phyloP scores from a whole-genome alignment of 129 eudicot species.

The Saussurea involucrata region DNA sequence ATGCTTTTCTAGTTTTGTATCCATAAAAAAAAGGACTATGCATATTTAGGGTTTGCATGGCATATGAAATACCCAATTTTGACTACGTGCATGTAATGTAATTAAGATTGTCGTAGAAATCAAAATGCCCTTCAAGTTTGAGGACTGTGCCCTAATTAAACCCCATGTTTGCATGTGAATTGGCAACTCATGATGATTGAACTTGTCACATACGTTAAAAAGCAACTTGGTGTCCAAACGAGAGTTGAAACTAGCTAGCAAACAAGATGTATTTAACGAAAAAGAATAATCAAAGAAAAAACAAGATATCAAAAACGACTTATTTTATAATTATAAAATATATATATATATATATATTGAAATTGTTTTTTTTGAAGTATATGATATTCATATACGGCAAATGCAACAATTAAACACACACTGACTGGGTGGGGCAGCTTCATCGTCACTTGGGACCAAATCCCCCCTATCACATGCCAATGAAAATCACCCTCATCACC shows the following conservation, averaged over 20 bases:
- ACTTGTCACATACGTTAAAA: conserved; percentile 24
- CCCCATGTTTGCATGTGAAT: conserved; percentile 36
- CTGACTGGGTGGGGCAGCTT: too few relatives aligned
- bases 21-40: too few relatives aligned
- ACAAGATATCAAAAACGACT: background rate
- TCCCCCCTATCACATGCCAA: too few relatives aligned
- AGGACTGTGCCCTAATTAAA: background rate
- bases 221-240: background rate
- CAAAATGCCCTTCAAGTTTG: conserved; percentile 1
- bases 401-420: too few relatives aligned
- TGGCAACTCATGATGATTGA: conserved; percentile 35
- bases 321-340: too few relatives aligned
- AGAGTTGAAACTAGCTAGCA: background rate
- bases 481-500: too few relatives aligned
- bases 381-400: too few relatives aligned
- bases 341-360: too few relatives aligned
- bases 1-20: too few relatives aligned
- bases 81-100: conserved; percentile 12
- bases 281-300: background rate
- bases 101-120: background rate
- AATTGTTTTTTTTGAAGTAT: too few relatives aligned
- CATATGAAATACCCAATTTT: conserved; percentile 8
- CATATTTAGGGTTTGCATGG: background rate
- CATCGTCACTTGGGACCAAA: too few relatives aligned
- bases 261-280: background rate